Evolutionary conservation across 2,329 filamentous ascomycete genomes (phyloP), one percentile per base, ranked within the genome.

Genomic region (Aspergillus chevalieri): DNA sequence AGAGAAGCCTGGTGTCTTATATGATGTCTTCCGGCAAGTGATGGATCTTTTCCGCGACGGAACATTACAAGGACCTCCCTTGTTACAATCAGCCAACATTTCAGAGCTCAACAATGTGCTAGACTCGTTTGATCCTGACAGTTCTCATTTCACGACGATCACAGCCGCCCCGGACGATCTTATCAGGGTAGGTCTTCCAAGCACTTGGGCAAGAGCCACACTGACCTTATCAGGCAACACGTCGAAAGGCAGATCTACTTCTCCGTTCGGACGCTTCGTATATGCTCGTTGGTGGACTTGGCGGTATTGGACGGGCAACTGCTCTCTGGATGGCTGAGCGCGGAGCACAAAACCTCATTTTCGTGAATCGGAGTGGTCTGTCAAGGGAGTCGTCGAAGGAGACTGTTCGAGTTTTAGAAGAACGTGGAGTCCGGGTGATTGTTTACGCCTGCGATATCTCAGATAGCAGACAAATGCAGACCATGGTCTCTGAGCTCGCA

Each of bases 291-390:
- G 63, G 63, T 3, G 63, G 63, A 7, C 49, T 65, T 4, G 62
- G 63, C 7, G 63, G 63, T 6, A 57, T 66, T 9, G 63, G 63
- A 3, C 54, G 56, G 14, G 52, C 51, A 12, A 53, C 57, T 4
- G 55, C 60, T 2, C 44, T 72, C 38, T 71, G 79, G 48, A 70
- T 84, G 48, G 66, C 68, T 14, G 58, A 63, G 7, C 71, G 74
- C 3, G 81, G 82, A 2, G 81, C 74, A 0, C 71, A 65, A 24
- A 65, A 76, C 47, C 48, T 85, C 3, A 73, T 76, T 6, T 77
- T 83, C 43, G 51, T 83, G 1, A 81, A 76, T 9, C 71, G 81
- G 42, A 75, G 69, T 38, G 61, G 59, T 6, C 17, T 47, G 4
- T 50, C 53, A 5, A 51, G 33, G 1, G 19, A 19, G 1, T 19